Base-by-base conservation (phyloP, 2,329 filamentous ascomycete genomes). In the Epichloe scottii region DNA sequence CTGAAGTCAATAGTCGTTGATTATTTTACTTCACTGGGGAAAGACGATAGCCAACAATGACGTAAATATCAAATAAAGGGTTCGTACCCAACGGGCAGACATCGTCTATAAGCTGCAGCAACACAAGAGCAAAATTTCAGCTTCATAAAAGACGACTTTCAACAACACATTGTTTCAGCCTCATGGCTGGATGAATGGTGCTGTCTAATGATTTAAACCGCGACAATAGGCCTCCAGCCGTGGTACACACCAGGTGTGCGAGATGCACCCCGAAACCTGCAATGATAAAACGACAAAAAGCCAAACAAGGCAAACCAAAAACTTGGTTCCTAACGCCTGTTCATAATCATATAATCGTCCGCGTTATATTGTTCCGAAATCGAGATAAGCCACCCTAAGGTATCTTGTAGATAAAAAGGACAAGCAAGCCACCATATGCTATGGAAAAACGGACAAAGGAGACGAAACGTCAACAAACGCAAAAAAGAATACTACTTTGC, bases 401-500 rank as follows among this genome's bases (percentile, higher is more conserved):
- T 65, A 66, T 66, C 59, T 59, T 63, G 50, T 50, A 54, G 54
- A 55, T 52, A 49, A 57, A 56, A 46, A 42, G 2, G 34, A 48
- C 15, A 37, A 30, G 15, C 23, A 35, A 43, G 11, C 23, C 23
- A 40, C n/a, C 40, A 41, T 45, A 35, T 49, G 46, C 40, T 37
- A 23, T 21, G 5, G 19, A 8, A 37, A 37, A 46, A 50, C 17
- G 48, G 46, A 49, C 46, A 48, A 48, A 14, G 33, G 17, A 30
- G 6, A 12, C 15, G 14, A 43, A 14, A 30, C 39, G 26, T 33
- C 3, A 17, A 41, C 15, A 21, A 5, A 17, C 11, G 21, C n/a
- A 34, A 49, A 26, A n/a, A 17, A 45, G 19, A 15, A 40, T 30
- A 12, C 33, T 33, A 43, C 21, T 44, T 30, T 44, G 6, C 41